Percentiles rank a stretch among this genome's conserved stretches.
Conservation (phyloP, 2,329 filamentous ascomycete genomes). For the Raffaelea arxii region DNA sequence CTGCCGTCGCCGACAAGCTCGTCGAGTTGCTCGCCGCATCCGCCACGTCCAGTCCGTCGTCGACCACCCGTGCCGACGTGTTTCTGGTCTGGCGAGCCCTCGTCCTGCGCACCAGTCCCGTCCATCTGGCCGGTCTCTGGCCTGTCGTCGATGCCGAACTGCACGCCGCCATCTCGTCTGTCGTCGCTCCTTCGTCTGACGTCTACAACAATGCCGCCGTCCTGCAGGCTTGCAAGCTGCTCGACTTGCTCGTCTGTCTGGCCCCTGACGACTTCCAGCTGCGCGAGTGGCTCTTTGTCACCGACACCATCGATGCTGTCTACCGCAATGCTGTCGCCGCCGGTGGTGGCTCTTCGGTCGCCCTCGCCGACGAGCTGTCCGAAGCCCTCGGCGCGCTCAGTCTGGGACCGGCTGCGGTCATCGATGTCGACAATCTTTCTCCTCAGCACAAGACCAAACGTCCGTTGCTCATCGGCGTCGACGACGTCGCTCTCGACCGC, state of each 20-base stretch:
- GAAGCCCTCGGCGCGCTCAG: slow-evolving; percentile 55
- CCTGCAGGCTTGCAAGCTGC: slow-evolving; percentile 85
- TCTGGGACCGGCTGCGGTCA: too few relatives aligned
- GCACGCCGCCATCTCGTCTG: slow-evolving; percentile 66
- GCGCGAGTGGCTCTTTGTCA: slow-evolving; percentile 97
- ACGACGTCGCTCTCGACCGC: slow-evolving; percentile 47
- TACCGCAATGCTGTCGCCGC: too few relatives aligned
- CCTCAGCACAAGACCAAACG: too few relatives aligned
- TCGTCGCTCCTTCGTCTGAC: slow-evolving; percentile 57
- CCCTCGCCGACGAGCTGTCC: slow-evolving; percentile 75
- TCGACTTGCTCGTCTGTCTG: slow-evolving; percentile 78
- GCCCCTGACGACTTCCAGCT: slow-evolving; percentile 94
- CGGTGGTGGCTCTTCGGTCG: slow-evolving; percentile 60
- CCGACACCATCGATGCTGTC: slow-evolving; percentile 92
- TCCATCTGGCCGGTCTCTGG: slow-evolving; percentile 81
- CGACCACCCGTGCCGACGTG: slow-evolving; percentile 76
- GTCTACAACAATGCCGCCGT: slow-evolving; percentile 69
- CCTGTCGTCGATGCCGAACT: slow-evolving; percentile 82
- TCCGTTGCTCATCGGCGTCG: slow-evolving; percentile 14
- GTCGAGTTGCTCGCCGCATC: slow-evolving; percentile 80
- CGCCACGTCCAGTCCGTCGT: slow-evolving; percentile 82
- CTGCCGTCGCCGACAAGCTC: slow-evolving; percentile 67
- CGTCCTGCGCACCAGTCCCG: slow-evolving; percentile 64
- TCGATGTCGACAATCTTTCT: too few relatives aligned
- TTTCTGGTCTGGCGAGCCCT: slow-evolving; percentile 82